A percentile compares a stretch with the other conserved stretches of the same genome.
Evolutionary conservation across 495 filamentous ascomycete genomes (phyloP).

Genomic region (Barbatosphaeria neglecta): DNA sequence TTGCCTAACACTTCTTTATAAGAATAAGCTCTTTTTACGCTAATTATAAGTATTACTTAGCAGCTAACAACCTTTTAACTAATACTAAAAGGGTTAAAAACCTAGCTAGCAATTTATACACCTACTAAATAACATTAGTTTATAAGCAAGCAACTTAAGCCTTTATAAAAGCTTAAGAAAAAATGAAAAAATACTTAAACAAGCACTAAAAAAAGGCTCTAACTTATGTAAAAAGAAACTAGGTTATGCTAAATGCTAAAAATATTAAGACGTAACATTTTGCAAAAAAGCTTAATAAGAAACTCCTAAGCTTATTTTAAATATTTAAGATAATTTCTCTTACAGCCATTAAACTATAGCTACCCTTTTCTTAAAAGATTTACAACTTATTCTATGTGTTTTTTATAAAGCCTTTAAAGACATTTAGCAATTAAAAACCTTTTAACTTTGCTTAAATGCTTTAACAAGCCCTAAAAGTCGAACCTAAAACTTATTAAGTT

Average conservation of each 20-base stretch:
- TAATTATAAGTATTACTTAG: not conserved
- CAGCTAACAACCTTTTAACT: no score
- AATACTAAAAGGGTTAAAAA: not conserved
- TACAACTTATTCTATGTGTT: no score
- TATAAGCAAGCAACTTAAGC: not conserved
- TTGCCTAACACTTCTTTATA: not conserved
- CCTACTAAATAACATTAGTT: not conserved
- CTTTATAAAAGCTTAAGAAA: not conserved
- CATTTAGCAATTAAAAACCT: no score
- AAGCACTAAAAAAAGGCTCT: not conserved
- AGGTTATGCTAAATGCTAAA: not conserved
- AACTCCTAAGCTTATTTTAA: not conserved
- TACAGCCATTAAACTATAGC: not conserved
- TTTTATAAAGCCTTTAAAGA: no score
- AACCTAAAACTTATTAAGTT: no score
- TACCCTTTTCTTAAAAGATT: not conserved
- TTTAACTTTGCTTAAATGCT: no score
- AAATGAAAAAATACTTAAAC: not conserved
- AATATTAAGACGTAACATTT: not conserved
- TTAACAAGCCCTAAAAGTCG: no score
- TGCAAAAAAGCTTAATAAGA: not conserved
- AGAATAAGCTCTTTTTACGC: not conserved
- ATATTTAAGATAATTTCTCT: not conserved
- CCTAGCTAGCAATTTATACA: not conserved
- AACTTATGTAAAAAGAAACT: not conserved